Base-by-base conservation (phyloP, 2,329 filamentous ascomycete species). In the Pseudogymnoascus sp. region DNA sequence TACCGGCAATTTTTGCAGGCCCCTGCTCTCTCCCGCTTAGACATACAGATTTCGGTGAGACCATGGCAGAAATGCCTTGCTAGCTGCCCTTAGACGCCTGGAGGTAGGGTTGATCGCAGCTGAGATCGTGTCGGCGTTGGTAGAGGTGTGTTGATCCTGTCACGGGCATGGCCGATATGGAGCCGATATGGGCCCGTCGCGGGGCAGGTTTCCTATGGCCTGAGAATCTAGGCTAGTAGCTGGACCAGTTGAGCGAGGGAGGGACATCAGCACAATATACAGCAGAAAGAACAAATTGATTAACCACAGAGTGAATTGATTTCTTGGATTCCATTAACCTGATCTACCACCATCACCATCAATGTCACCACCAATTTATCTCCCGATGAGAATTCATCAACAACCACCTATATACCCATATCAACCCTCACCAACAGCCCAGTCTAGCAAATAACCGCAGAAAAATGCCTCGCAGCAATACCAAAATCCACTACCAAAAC, bases 1-100 rank as follows among this genome's bases (percentile, higher is more conserved):
- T 65, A 66, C 63, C 65, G 53, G 60, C 63, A 66, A 61, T 53
- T 64, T 16, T 56, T 64, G 38, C 65, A 66, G 10, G 65, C 65
- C 37, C 33, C 40, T 26, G 63, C 61, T 40, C 65, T 63, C 21
- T 47, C 65, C 26, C 65, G 65, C 33, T 64, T 65, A 11, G 38
- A 50, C 62, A 65, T 61, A 6, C 33, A 14, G 26, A 37, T 40
- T 31, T 21, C 29, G 26, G 53, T 31, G 63, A 42, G 16, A 21
- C 10, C 38, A 42, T 42, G 10, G 38, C 16, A 42, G 10, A 21
- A 42, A 11, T 11, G 38, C 8, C 16, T 42, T 10, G 38, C 16
- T 21, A 42, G 3, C 21, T 21, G 16, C 38, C 5, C 16, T 8
- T 42, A 11, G 38, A 10, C 8, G 21, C 38, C 38, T 10, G 7